These are phyloP conservation scores for Buddleja alternifolia DNA, from an alignment of 257 asterid genomes.

Conservation along the genomic window DNA sequence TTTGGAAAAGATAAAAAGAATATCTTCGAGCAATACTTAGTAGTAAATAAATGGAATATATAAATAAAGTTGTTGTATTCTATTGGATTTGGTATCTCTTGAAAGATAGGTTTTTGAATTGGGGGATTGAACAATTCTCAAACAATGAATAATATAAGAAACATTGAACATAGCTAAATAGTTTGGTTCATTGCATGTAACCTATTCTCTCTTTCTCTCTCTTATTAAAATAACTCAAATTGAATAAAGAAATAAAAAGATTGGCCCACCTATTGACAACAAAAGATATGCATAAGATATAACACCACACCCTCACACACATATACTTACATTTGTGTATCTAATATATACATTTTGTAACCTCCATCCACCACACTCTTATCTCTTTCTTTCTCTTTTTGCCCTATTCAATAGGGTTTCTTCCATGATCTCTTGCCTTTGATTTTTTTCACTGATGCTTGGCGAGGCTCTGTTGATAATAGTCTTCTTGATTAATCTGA, in stretches of 20 bases:
- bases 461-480: conserved; percentile 41
- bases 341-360: conserved; percentile 7
- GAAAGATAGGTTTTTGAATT: conserved; percentile 21
- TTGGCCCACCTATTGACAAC: conserved; percentile 48
- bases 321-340: conserved; percentile 14
- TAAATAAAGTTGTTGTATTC: conserved; percentile 22
- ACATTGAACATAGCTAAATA: conserved; percentile 63
- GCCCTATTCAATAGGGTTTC: conserved; percentile 83
- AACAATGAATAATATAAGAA: conserved; percentile 35
- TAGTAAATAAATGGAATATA: neutral
- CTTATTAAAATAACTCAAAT: neutral
- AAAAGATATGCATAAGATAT: conserved; percentile 51
- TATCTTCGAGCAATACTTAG: too few relatives aligned
- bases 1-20: too few relatives aligned
- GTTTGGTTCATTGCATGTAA: conserved; percentile 68
- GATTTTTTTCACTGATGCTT: conserved; percentile 58
- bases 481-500: conserved; percentile 45
- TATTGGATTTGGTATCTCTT: conserved; percentile 41
- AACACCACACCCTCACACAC: conserved; percentile 35
- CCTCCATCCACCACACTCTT: conserved; percentile 26
- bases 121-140: conserved; percentile 8
- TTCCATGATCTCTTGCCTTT: conserved; percentile 30
- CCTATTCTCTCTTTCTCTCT: conserved; percentile 25
- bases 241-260: conserved; percentile 12
- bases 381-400: conserved; percentile 47